Conservation (phyloP, 441 rosid species). For the Croton laevigatus region DNA sequence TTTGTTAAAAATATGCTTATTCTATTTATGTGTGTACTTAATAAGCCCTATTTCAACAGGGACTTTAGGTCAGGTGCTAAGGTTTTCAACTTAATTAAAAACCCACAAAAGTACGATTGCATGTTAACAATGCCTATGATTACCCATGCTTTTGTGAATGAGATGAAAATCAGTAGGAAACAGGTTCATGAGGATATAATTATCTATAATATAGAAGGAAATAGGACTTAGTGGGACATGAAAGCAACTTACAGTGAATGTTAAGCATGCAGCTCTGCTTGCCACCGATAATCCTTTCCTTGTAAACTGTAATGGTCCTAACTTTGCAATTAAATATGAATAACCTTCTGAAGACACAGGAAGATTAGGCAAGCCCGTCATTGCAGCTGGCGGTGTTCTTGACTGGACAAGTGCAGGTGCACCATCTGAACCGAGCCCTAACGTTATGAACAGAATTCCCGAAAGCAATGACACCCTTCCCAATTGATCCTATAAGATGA, state of each 20-base stretch:
- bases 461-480: conserved; percentile 87
- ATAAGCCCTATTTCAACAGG: background rate
- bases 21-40: background rate
- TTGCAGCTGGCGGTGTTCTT: conserved; percentile 68
- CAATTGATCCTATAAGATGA: conserved; percentile 68
- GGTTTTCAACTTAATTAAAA: background rate
- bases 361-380: conserved; percentile 67
- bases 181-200: background rate
- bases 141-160: background rate
- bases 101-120: background rate
- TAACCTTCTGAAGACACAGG: conserved; percentile 71
- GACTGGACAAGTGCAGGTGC: conserved; percentile 77
- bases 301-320: conserved; percentile 82
- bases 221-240: background rate
- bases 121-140: conserved; percentile 1
- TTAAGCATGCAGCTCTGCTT: conserved; percentile 91
- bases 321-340: conserved; percentile 69
- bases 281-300: conserved; percentile 92
- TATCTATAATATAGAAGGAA: background rate
- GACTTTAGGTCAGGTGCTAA: background rate
- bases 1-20: conserved; percentile 6
- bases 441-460: conserved; percentile 65
- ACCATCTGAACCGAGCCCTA: conserved; percentile 84
- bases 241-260: conserved; percentile 62
- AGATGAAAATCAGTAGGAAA: background rate